Base-by-base conservation (phyloP, 164 flowering plant genomes). In the Piper betle region DNA sequence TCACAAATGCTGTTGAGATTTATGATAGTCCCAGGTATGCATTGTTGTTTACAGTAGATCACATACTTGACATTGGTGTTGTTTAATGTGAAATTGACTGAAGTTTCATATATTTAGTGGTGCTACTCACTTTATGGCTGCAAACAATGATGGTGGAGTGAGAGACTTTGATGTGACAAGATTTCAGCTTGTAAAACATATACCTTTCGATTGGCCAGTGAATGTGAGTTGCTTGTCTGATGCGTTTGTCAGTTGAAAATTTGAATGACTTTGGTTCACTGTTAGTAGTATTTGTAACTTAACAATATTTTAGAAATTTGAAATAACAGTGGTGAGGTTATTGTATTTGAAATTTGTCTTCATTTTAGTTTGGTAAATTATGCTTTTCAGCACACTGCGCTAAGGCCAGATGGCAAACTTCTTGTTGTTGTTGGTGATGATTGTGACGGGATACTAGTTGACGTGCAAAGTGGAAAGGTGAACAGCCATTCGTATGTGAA, bases 1-100 rank as follows among this genome's bases (percentile, higher is more conserved):
- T 93, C 52, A 90, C 99, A 15, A 93, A 93, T 82, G 93, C 98
- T 43, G 77, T 93, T 65, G 97, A 93, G 61, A 90, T 90, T n/a
- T 90, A 87, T 64, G 72, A 62, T 37, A 73, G 71, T 56, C 66
- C 81, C 40, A 85, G 96, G 97, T 90, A 71, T 39, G 39, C 33
- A 6, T 7, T 15, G 33, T 20, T 15, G 19, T 63, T 61, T 37
- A 5, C 18, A 33, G 37, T 15, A 8, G 9, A 52, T 58, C 37
- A 59, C 20, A 43, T 43, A 43, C 9, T 4, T 15, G 62, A 9
- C 38, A 11, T 58, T 15, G 43, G 6, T 38, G 39, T 10, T 38
- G 37, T 38, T 6, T 8, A 13, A 33, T 58, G 39, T 55, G 6
- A 15, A 25, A 37, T 40, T 43, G 48, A 37, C 66, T 73, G 61